These are phyloP conservation scores for Fraxinus nigra DNA, from an alignment of 305 asterid genomes.

Conservation along the genomic window DNA sequence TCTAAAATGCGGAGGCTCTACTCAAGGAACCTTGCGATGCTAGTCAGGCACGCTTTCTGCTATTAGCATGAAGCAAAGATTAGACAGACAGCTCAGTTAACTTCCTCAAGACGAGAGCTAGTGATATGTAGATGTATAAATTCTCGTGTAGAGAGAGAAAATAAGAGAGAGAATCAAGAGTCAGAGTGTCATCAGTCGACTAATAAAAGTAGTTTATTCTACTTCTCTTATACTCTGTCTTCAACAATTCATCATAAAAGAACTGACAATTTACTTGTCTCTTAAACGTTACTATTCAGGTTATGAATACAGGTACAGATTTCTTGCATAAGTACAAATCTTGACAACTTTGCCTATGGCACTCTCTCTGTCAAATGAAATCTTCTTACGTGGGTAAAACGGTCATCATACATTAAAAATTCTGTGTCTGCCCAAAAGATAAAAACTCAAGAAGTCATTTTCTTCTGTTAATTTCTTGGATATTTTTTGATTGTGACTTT, in stretches of 20 bases:
- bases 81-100: not conserved
- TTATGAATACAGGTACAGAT: conserved; percentile 22
- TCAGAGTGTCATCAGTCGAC: not conserved
- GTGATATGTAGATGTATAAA: not conserved
- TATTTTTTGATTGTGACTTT: not conserved
- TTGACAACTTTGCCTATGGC: conserved; percentile 13
- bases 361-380: not conserved
- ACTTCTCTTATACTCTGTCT: conserved; percentile 13
- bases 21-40: not conserved
- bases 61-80: not conserved
- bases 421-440: not conserved
- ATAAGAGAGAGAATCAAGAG: conserved; percentile 13
- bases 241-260: not conserved
- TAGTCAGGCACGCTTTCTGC: conserved; percentile 22
- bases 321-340: conserved; percentile 16
- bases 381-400: not conserved
- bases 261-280: conserved; percentile 7
- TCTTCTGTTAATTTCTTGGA: not conserved
- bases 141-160: conserved; percentile 4
- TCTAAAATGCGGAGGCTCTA: not conserved
- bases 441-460: not conserved
- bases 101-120: not conserved
- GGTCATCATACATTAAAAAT: too few species aligned
- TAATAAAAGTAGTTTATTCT: conserved; percentile 18
- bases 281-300: conserved; percentile 14